Conservation (phyloP, 148 eudicot species). For the Rheum nobile region DNA sequence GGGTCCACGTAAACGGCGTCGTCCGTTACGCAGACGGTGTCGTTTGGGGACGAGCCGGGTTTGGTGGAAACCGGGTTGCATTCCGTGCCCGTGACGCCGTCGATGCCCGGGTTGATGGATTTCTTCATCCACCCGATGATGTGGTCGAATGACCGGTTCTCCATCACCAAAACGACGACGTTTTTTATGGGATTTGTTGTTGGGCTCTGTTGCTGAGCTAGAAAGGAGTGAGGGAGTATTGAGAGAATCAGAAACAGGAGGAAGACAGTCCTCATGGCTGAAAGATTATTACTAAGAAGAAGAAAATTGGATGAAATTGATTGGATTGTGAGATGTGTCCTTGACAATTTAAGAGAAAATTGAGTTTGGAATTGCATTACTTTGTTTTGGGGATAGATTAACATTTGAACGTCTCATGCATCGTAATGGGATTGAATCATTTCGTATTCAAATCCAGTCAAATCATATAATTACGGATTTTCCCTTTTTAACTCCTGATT, state of each 20-base stretch:
- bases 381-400: neutral
- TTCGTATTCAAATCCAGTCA: neutral
- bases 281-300: neutral
- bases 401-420: neutral
- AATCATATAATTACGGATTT: neutral
- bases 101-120: conserved; percentile 51
- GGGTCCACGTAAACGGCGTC: conserved; percentile 79
- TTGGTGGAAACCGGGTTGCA: conserved; percentile 50
- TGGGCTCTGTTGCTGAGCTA: conserved; percentile 15
- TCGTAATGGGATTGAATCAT: no score
- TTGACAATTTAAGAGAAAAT: neutral
- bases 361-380: neutral
- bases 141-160: conserved; percentile 93
- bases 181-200: conserved; percentile 60
- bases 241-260: neutral
- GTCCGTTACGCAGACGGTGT: conserved; percentile 43
- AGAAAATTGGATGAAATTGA: neutral
- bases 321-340: no score
- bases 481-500: neutral
- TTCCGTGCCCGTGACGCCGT: conserved; percentile 74
- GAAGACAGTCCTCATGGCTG: neutral
- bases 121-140: conserved; percentile 92
- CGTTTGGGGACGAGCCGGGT: conserved; percentile 13
- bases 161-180: conserved; percentile 68
- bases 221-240: neutral